Evolutionary conservation across 2,329 filamentous ascomycete species (phyloP), one percentile per base, ranked within the genome.

Genomic region (Cytospora paraplurivora): DNA sequence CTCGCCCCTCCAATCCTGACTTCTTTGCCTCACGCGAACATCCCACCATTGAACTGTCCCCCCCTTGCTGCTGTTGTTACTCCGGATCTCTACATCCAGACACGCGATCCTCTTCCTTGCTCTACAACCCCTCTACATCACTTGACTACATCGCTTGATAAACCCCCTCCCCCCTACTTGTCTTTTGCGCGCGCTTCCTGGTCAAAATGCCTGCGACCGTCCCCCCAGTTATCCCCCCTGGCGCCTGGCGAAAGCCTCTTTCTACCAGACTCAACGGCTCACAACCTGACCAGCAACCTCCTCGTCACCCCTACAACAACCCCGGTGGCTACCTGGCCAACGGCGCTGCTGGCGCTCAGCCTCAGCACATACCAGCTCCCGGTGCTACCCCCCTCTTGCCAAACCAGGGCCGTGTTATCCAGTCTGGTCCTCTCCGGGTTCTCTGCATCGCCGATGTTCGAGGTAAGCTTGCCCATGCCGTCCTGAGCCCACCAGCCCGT

Each of bases 391-490:
- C 87, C 68, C 83, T 89, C 62, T 79, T 89, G 64, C 87, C 87
- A 62, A 89, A 89, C 75, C 86, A 89, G 74, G 87, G 87, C 66
- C 85, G 87, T 68, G 75, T 89, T 68, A 80, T 89, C 71, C 85
- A 89, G 74, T 85, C 82, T 61, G 87, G 87, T 19, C 85, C 86
- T 49, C 84, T 88, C 67, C 81, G 88, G 76, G 83, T 90, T 59
- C 81, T 90, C 59, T 90, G 88, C 75, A 86, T 90, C 74, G 88
- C 88, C 67, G 88, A 90, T 76, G 88, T 90, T 72, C 83, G 88
- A 85, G 88, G 88, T 90, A 78, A 69, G 78, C 49, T 64, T 61
- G 49, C 55, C 49, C 47, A 35, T 35, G 44, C 47, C 51, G 21
- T 21, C 41, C 53, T 41, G 59, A 54, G 49, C 53, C 17, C 15